Evolutionary conservation across 2,329 filamentous ascomycete species (phyloP), one percentile per base, ranked within the genome.

Genomic region (Trichoderma semiorbis): DNA sequence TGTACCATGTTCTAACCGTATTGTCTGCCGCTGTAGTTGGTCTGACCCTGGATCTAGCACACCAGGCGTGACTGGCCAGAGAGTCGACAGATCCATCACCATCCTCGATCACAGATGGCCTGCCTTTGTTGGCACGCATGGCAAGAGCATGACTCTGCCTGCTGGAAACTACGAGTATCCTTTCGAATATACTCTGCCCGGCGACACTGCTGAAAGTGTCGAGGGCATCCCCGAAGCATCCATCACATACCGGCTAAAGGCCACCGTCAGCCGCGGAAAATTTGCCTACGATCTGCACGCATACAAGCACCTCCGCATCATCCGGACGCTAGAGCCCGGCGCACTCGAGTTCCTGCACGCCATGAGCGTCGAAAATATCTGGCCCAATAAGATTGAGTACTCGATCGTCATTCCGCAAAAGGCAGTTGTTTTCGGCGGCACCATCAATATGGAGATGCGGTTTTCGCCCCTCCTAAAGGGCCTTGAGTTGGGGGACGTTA

Each of bases 351-450:
- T 95, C 74, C 87, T 92, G 47, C 92, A 98, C 81, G 92, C 94
- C 62, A 96, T 98, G 93, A 93, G 93, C 74, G 95, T 98, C 74
- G 95, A 98, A 81, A 98, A 98, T 78, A 92, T 97, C 74, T 99
- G 96, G 96, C 93, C 94, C 7, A 96, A 97, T 84, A 99, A 99
- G 85, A 89, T 98, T 76, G 93, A 97, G 80, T 99, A 99, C 83
- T 95, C 94, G 34, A 94, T 99, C 74, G 90, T 93, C 72, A 93
- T 97, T 12, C 95, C 96, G 0, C 95, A 94, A 78, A 98, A 98
- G 83, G 96, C 96, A 2, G 92, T 97, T 69, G 92, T 97, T 21
- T 97, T 98, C 77, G 96, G 96, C 64, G 97, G 93, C n/a, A 87
- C 88, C 26, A 90, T 98, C 63, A 90, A 91, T 1, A 87, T 97